Conservation (phyloP, 192 early-diverging fungal genomes). For the Linnemannia exigua region DNA sequence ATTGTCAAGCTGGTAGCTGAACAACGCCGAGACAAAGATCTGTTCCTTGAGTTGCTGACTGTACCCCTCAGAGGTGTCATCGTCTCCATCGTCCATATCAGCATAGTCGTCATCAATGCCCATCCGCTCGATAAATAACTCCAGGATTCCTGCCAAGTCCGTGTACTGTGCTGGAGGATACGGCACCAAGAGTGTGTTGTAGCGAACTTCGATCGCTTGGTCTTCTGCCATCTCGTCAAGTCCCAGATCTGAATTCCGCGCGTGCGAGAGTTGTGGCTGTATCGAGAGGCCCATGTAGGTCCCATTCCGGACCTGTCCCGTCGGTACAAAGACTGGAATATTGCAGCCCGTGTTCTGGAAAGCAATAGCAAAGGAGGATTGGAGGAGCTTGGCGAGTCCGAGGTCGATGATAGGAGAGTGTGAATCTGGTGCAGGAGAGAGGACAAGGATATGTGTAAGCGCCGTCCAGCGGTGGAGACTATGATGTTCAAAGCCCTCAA, state of each 20-base stretch:
- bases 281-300: constrained; percentile 52
- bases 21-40: constrained; percentile 58
- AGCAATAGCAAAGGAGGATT: constrained; percentile 78
- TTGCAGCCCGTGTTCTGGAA: constrained; percentile 76
- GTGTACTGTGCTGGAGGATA: constrained; percentile 55
- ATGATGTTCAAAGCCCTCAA: constrained; percentile 57
- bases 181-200: constrained; percentile 48
- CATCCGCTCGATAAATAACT: constrained; percentile 55
- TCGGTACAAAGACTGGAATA: constrained; percentile 73
- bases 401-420: constrained; percentile 65
- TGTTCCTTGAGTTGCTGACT: constrained; percentile 44
- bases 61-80: constrained; percentile 21
- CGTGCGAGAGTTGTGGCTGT: constrained; percentile 33
- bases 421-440: constrained; percentile 40
- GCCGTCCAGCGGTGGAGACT: constrained; percentile 81
- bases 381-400: constrained; percentile 70
- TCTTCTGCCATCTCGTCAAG: constrained; percentile 50
- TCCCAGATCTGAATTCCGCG: constrained; percentile 20
- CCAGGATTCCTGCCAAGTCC: constrained; percentile 52
- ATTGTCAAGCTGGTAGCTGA: constrained; percentile 64
- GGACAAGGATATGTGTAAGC: constrained; percentile 66
- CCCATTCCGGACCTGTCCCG: constrained; percentile 47
- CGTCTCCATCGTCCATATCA: not conserved
- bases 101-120: constrained; percentile 38
- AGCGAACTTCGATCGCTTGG: constrained; percentile 53